Conservation (phyloP, 2,329 filamentous ascomycete genomes). For the Claviceps africana region DNA sequence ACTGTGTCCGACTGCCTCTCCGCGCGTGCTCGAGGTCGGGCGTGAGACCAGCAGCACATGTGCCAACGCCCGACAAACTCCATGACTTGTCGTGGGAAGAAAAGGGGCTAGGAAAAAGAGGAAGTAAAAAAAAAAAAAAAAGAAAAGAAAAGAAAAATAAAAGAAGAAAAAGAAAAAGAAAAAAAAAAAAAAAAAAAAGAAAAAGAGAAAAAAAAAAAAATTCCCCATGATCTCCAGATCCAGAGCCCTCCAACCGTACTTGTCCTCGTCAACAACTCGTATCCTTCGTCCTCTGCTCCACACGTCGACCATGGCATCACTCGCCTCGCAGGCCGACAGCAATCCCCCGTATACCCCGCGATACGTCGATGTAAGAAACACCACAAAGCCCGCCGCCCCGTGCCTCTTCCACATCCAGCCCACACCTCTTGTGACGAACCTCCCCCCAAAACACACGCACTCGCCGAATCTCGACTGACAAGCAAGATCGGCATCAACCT, state of each 20-base stretch:
- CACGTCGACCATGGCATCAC: constrained; percentile 15
- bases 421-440: background rate
- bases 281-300: constrained; percentile 3
- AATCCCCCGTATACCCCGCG: constrained; percentile 25
- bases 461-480: background rate
- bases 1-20: no score
- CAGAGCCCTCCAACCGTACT: background rate
- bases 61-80: no score
- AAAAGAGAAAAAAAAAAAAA: no score
- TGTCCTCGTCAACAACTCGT: background rate
- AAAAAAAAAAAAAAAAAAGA: background rate
- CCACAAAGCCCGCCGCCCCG: no score
- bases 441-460: no score
- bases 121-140: no score
- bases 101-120: no score
- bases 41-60: no score
- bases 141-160: no score
- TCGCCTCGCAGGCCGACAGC: constrained; percentile 7
- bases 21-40: no score
- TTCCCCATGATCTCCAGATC: constrained; percentile 2
- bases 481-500: constrained; percentile 81
- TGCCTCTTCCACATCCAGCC: no score
- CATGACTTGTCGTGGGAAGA: no score
- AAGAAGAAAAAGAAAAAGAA: background rate
- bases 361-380: constrained; percentile 46